Conservation (phyloP, 306 rosid genomes). For the Trifolium subterraneum region DNA sequence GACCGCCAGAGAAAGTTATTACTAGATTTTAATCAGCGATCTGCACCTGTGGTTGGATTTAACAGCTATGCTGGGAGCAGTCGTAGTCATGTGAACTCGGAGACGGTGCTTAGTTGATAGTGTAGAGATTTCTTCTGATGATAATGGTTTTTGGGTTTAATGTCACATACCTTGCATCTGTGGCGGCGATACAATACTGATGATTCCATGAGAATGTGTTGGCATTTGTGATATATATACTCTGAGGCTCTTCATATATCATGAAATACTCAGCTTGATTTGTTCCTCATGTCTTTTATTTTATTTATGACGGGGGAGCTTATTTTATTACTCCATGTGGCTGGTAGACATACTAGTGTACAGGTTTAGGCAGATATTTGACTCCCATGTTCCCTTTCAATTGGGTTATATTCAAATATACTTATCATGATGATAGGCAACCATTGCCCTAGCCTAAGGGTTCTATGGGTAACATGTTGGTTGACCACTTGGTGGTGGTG, state of each 20-base stretch:
- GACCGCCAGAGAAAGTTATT: slow-evolving; percentile 55
- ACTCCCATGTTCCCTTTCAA: slow-evolving; percentile 52
- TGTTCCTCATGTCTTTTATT: slow-evolving; percentile 48
- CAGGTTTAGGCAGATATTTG: slow-evolving; percentile 58
- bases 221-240: slow-evolving; percentile 49
- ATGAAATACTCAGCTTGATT: slow-evolving; percentile 47
- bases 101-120: slow-evolving; percentile 72
- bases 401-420: slow-evolving; percentile 48
- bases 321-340: slow-evolving; percentile 59
- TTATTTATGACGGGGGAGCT: slow-evolving; percentile 58
- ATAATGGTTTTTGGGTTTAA: slow-evolving; percentile 37
- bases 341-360: slow-evolving; percentile 54
- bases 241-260: slow-evolving; percentile 51
- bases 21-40: slow-evolving; percentile 57
- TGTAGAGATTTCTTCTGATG: slow-evolving; percentile 20
- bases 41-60: slow-evolving; percentile 58
- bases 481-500: slow-evolving; percentile 29
- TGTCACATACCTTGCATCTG: slow-evolving; percentile 36
- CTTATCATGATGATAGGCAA: slow-evolving; percentile 40
- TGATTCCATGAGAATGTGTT: slow-evolving; percentile 40
- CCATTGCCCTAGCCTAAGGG: slow-evolving; percentile 25
- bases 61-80: slow-evolving; percentile 55
- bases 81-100: slow-evolving; percentile 75
- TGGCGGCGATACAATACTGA: slow-evolving; percentile 22
- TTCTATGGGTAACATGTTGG: slow-evolving; percentile 39